phyloP scores from a whole-genome alignment of 352 stramenopile genomes.

The Globisporangium echinulatum region DNA sequence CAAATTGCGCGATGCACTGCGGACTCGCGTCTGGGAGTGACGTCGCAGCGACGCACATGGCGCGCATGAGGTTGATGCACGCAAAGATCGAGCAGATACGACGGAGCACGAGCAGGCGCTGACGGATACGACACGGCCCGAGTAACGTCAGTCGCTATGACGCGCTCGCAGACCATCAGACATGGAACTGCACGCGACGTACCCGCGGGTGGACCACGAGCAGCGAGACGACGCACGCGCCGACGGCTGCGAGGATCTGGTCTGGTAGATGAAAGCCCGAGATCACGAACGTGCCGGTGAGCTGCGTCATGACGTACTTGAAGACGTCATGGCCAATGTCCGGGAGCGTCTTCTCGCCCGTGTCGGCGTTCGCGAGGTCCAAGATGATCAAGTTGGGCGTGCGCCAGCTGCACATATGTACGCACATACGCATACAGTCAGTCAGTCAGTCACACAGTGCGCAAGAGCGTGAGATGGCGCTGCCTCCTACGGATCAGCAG shows the following conservation, averaged over 20 bases:
- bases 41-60: constrained; percentile 76
- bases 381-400: constrained; percentile 83
- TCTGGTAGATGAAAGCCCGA: constrained; percentile 84
- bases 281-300: constrained; percentile 79
- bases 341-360: constrained; percentile 66
- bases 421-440: background rate
- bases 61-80: constrained; percentile 82
- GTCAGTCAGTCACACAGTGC: background rate
- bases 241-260: constrained; percentile 72
- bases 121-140: no score
- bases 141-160: no score
- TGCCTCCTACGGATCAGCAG: no score
- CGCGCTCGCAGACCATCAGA: background rate
- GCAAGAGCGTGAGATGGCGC: background rate
- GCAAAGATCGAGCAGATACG: constrained; percentile 83
- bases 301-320: constrained; percentile 80
- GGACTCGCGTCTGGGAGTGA: constrained; percentile 82
- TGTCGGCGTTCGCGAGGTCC: constrained; percentile 46
- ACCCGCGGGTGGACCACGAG: constrained; percentile 74
- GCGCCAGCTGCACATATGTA: constrained; percentile 38
- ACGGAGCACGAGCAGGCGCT: constrained; percentile 78
- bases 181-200: constrained; percentile 11
- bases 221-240: constrained; percentile 57
- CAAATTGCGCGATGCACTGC: constrained; percentile 85
- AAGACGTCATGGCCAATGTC: constrained; percentile 84